phyloP scores from a whole-genome alignment of 2,329 filamentous ascomycete genomes.

The Nigrospora sphaerica region DNA sequence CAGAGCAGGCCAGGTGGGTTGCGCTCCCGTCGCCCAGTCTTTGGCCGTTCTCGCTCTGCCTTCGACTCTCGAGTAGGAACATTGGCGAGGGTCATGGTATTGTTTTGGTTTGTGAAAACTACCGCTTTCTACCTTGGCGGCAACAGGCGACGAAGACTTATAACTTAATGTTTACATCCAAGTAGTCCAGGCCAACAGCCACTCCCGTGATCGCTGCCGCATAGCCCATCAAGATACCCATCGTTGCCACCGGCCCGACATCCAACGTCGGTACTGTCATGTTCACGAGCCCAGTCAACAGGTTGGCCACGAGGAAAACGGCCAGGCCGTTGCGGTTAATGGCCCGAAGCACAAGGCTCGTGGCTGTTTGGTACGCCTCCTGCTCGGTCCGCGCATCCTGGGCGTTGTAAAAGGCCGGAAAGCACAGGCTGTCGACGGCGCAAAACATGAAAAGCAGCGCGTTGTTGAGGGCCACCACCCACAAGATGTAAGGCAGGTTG shows the following conservation, averaged over 20 bases:
- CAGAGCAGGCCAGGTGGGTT: too few species aligned
- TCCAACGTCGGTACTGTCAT: conserved; percentile 78
- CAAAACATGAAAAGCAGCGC: conserved; percentile 76
- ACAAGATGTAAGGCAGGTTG: conserved; percentile 88
- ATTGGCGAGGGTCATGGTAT: too few species aligned
- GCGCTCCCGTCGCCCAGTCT: too few species aligned
- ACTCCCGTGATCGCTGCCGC: conserved; percentile 57
- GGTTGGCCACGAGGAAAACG: conserved; percentile 80
- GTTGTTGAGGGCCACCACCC: conserved; percentile 87
- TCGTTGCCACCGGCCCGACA: conserved; percentile 54
- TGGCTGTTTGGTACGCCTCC: conserved; percentile 60
- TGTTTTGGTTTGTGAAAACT: too few species aligned
- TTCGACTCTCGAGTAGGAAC: too few species aligned
- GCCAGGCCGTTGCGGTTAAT: conserved; percentile 85
- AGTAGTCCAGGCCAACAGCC: conserved; percentile 60
- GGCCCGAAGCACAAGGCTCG: conserved; percentile 72
- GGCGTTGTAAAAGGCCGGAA: conserved; percentile 62
- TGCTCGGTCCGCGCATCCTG: conserved; percentile 48
- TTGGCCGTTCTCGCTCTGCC: too few species aligned
- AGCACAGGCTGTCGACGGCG: conserved; percentile 69
- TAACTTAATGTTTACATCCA: conserved; percentile 64
- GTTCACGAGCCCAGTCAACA: conserved; percentile 85
- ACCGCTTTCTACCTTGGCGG: too few species aligned
- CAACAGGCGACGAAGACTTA: conserved; percentile 23
- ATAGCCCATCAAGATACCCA: conserved; percentile 71